phyloP scores from a whole-genome alignment of 2,329 filamentous ascomycete species.

The Aspergillus bombycis region DNA sequence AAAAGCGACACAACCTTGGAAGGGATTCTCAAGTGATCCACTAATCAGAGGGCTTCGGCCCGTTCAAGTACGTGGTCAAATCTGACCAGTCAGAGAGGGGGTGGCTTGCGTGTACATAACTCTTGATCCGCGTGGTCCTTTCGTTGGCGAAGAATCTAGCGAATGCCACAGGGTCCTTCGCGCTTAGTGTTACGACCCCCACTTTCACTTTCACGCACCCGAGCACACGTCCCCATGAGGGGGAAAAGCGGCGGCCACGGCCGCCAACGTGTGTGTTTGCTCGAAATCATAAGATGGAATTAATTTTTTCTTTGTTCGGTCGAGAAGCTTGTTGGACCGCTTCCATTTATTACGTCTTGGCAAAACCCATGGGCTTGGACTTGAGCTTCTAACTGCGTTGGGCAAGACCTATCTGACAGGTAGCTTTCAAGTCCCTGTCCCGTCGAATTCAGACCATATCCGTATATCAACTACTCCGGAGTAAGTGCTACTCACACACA shows the following conservation, averaged over 20 bases:
- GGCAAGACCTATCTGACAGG: neutral
- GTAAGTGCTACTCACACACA: no score
- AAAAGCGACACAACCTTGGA: neutral
- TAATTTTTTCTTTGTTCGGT: neutral
- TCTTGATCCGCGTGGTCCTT: slow-evolving; percentile 4
- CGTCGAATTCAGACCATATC: neutral
- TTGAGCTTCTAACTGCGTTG: neutral
- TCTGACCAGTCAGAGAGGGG: neutral
- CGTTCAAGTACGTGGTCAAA: slow-evolving; percentile 4
- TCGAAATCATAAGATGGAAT: neutral
- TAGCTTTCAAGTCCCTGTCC: neutral
- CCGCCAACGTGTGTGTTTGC: slow-evolving; percentile 3
- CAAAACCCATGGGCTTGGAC: neutral
- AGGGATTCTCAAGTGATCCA: neutral
- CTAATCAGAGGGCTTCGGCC: slow-evolving; percentile 5
- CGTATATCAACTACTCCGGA: neutral
- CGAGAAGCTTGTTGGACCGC: slow-evolving; percentile 2
- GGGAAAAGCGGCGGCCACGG: neutral
- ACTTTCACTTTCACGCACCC: neutral
- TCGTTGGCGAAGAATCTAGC: neutral
- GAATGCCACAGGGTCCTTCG: slow-evolving; percentile 3
- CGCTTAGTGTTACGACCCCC: neutral
- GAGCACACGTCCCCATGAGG: neutral
- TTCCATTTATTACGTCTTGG: slow-evolving; percentile 2
- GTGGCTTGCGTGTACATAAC: slow-evolving; percentile 8